phyloP scores from a whole-genome alignment of 768 basidiomycete species.

The Russula lepida region DNA sequence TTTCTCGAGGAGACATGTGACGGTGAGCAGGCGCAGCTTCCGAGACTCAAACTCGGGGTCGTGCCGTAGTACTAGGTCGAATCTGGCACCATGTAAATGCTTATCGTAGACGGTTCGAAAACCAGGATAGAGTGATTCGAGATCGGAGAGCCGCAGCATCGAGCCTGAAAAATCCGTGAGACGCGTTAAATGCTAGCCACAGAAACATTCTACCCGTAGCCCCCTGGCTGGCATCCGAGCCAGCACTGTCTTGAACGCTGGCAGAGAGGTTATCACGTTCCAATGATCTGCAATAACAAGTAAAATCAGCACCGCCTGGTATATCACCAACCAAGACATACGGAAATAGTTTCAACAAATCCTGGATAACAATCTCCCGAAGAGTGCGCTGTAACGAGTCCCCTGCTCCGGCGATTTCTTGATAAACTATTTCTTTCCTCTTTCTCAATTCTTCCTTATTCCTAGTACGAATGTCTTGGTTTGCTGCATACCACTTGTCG shows the following conservation, averaged over 20 bases:
- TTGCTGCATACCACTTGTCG: not conserved
- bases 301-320: not conserved
- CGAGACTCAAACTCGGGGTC: not conserved
- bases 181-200: not conserved
- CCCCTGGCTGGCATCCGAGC: not conserved
- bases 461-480: not conserved
- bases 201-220: not conserved
- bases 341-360: constrained; percentile 3
- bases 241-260: no score
- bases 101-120: not conserved
- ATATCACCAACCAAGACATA: not conserved
- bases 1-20: not conserved
- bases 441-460: not conserved
- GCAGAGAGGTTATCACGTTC: not conserved
- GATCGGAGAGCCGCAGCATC: not conserved
- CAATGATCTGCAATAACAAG: not conserved
- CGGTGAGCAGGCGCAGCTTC: constrained; percentile 4
- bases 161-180: not conserved
- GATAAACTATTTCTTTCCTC: not conserved
- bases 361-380: not conserved
- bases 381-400: not conserved
- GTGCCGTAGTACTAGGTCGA: not conserved
- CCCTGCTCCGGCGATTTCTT: not conserved
- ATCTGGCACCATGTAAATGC: not conserved
- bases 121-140: constrained; percentile 1